Base-by-base conservation (phyloP, 352 stramenopile genomes). In the Phytopythium mirpurense region DNA sequence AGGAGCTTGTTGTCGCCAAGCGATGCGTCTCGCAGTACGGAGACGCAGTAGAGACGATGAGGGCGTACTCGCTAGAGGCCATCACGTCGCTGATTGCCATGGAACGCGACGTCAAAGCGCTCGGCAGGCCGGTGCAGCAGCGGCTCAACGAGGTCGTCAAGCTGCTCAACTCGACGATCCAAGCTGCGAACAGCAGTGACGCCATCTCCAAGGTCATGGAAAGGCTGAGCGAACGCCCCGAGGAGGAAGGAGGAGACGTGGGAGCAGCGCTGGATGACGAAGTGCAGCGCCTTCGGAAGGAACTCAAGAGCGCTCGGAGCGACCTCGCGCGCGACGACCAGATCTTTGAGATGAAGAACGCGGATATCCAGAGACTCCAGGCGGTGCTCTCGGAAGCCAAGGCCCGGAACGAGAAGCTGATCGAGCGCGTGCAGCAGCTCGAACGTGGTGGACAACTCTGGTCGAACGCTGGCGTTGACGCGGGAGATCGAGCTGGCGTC, bases 311-410 rank as follows among this genome's bases (percentile, higher is more conserved):
- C 35, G 78, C 82, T 5, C 85, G 85, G 35, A 69, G 65, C 9
- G 80, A 93, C 43, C 60, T 93, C 41, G 65, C 67, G 1, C 74
- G 78, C 44, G 80, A 93, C 43, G 80, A 90, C 27, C 73, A 93
- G 57, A 91, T 93, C 50, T 93, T 93, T 49, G 78, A 90, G 51
- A 86, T 89, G 71, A 92, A 93, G 37, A 90, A 88, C 47, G 37
- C 59, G 2, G 81, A 93, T 35, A 85, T 93, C 31, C 67, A 90
- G 35, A 60, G 64, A 24, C 46, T 90, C 3, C 83, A 94, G 40
- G 57, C 57, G 0, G 65, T 84, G 14, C 43, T 91, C 10, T 54
- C 68, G 2, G 70, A 88, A 29, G 78, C 80, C 23, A 90, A 93
- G 31, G 55, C 60, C 5, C 87, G 88, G 54, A 86, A 91, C n/a